These are phyloP conservation scores for Tothia fuscella DNA, from an alignment of 2,329 filamentous ascomycete genomes.

Conservation along the genomic window DNA sequence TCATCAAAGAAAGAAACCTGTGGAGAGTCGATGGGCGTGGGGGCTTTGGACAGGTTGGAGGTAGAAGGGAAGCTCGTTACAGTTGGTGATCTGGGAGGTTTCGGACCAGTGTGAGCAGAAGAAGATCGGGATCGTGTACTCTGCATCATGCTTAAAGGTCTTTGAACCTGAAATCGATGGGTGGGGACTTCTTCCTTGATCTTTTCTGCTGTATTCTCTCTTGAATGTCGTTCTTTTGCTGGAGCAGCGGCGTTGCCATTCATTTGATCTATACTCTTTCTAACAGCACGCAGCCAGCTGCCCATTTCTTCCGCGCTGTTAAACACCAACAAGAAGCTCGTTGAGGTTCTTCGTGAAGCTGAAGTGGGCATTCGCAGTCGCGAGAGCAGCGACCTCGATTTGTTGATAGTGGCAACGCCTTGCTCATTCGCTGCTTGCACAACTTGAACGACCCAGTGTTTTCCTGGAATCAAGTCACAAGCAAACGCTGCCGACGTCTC, in stretches of 20 bases:
- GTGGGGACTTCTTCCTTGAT: conserved; percentile 17
- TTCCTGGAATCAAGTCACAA: conserved; percentile 66
- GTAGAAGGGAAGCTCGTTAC: too few species aligned
- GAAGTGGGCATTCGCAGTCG: conserved; percentile 48
- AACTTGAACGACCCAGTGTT: conserved; percentile 69
- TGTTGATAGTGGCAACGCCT: conserved; percentile 36
- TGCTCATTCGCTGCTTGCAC: conserved; percentile 53
- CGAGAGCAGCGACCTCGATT: conserved; percentile 50
- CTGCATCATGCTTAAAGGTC: neutral
- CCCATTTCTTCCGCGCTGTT: conserved; percentile 65
- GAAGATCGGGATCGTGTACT: neutral
- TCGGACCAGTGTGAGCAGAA: neutral
- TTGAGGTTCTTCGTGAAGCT: conserved; percentile 42
- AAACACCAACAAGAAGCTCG: conserved; percentile 61
- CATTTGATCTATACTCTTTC: conserved; percentile 56
- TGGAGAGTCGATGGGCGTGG: too few species aligned
- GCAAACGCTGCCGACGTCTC: conserved; percentile 68
- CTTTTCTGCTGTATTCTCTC: conserved; percentile 14
- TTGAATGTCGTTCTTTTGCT: conserved; percentile 17
- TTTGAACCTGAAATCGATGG: conserved; percentile 26
- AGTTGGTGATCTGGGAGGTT: neutral
- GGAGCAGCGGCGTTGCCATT: conserved; percentile 36
- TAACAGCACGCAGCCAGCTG: conserved; percentile 56
- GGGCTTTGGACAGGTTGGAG: too few species aligned
- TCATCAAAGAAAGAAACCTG: too few species aligned